Evolutionary conservation across 352 stramenopile genomes (phyloP).

Genomic region (Poterioochromonas sp.): DNA sequence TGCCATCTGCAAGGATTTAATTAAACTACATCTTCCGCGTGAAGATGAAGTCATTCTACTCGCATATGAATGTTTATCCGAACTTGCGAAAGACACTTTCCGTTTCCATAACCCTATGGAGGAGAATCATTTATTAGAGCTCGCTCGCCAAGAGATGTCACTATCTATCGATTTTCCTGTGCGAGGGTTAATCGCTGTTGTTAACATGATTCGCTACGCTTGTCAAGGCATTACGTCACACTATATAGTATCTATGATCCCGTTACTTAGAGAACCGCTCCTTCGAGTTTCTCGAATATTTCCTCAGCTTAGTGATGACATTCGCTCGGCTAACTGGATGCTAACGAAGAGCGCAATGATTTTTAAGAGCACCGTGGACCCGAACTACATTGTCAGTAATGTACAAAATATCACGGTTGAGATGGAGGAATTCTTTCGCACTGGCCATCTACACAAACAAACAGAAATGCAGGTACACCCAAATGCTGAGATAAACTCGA

Average conservation of each 20-base stretch:
- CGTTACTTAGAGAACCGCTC: neutral
- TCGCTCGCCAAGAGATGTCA: neutral
- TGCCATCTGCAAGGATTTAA: neutral
- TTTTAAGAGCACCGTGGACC: slow-evolving; percentile 6
- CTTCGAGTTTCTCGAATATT: neutral
- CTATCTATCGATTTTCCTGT: neutral
- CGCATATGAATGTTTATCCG: neutral
- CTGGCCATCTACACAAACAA: no score
- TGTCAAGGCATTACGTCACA: neutral
- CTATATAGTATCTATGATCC: neutral
- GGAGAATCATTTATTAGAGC: neutral
- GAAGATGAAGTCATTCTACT: neutral
- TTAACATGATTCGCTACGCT: neutral
- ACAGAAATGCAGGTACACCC: neutral
- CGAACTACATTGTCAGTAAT: neutral
- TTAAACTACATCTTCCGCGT: neutral
- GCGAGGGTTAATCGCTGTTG: neutral
- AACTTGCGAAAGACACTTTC: slow-evolving; percentile 3
- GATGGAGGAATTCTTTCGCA: slow-evolving; percentile 24
- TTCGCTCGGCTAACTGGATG: slow-evolving; percentile 12
- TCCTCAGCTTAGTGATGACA: neutral
- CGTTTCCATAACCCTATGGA: neutral
- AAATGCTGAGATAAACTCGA: neutral
- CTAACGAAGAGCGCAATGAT: slow-evolving; percentile 28
- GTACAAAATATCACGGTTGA: neutral